Conservation (phyloP, 192 early-diverging fungal species). For the Obelidium mucronatum region DNA sequence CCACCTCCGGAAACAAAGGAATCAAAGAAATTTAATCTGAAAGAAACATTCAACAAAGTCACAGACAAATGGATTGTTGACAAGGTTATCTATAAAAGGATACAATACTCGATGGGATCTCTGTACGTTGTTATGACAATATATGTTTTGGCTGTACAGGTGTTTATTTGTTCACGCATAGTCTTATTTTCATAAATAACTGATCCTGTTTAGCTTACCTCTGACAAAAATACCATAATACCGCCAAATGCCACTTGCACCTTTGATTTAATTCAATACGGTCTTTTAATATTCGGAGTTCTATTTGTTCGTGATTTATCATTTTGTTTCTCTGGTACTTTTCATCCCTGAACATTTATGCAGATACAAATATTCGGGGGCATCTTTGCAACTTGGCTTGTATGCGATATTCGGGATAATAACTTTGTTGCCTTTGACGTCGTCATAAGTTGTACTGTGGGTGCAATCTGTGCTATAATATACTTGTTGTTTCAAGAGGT, state of each 20-base stretch:
- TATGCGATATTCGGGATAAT: background rate
- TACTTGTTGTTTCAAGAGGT: background rate
- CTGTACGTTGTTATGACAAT: background rate
- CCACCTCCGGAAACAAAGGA: background rate
- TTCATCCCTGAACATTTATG: background rate
- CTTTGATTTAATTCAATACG: conserved; percentile 12
- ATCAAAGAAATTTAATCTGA: background rate
- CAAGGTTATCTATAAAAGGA: background rate
- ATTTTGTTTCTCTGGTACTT: background rate
- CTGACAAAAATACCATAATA: background rate
- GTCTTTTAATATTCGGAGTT: background rate
- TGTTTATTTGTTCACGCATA: too few relatives aligned
- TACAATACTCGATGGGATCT: background rate
- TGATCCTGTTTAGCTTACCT: too few relatives aligned
- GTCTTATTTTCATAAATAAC: too few relatives aligned
- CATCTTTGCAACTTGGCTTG: background rate
- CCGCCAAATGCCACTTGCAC: background rate
- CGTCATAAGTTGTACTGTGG: background rate
- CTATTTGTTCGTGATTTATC: background rate
- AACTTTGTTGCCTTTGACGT: background rate
- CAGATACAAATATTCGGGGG: conserved; percentile 9
- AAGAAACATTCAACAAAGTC: background rate
- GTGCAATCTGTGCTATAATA: background rate
- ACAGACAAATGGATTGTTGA: conserved; percentile 15
- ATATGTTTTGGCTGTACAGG: background rate